A percentile compares a stretch with the other conserved stretches of the same genome.
Conservation (phyloP, 257 asterid genomes). For the Nemophila menziesii region DNA sequence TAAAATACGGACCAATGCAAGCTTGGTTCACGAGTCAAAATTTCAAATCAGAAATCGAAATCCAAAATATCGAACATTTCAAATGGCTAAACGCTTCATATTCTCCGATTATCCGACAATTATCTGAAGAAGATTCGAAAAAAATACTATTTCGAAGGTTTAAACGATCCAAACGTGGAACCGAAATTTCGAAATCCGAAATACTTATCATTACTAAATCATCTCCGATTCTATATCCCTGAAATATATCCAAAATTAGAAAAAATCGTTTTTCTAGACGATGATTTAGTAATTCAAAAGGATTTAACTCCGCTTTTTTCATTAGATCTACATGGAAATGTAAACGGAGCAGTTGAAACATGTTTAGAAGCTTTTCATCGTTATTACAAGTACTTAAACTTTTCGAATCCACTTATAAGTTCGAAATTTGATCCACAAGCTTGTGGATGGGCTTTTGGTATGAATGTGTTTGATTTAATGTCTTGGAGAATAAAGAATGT, state of each 20-base stretch:
- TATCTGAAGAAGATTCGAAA: conserved; percentile 17
- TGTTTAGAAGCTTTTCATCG: conserved; percentile 82
- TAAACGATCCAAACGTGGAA: conserved; percentile 23
- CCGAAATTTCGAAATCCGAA: conserved; percentile 50
- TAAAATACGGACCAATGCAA: conserved; percentile 66
- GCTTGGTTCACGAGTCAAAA: conserved; percentile 77
- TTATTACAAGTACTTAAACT: conserved; percentile 65
- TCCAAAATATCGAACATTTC: conserved; percentile 58
- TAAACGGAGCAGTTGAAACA: conserved; percentile 88
- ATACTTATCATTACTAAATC: conserved; percentile 47
- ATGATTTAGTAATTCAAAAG: conserved; percentile 77
- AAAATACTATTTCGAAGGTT: conserved; percentile 34
- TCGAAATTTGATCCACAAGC: conserved; percentile 78
- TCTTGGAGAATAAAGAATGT: conserved; percentile 71
- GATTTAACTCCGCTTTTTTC: conserved; percentile 68
- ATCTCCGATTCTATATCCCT: conserved; percentile 75
- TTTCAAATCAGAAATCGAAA: conserved; percentile 62
- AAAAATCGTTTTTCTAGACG: conserved; percentile 75
- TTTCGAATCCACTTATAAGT: conserved; percentile 67
- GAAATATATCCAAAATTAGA: conserved; percentile 69
- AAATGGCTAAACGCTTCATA: conserved; percentile 62
- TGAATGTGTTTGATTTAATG: conserved; percentile 71
- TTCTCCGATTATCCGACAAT: conserved; percentile 50
- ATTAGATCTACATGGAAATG: conserved; percentile 73
- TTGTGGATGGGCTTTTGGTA: conserved; percentile 94